Conservation (phyloP, 208 protist species). For the Vickermania spadyakhi region DNA sequence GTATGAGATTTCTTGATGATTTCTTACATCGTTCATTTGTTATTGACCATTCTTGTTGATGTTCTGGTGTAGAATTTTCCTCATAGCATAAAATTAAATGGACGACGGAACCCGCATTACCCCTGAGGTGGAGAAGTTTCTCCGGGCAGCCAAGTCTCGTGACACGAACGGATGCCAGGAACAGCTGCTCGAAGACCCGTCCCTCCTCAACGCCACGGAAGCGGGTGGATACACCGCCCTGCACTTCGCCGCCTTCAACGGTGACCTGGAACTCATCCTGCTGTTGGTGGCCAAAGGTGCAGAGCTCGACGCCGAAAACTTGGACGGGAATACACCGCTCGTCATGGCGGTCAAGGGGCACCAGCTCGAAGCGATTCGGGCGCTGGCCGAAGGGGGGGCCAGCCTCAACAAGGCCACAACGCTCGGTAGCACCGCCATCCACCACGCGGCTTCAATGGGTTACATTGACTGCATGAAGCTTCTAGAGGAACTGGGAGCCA, state of each 20-base stretch:
- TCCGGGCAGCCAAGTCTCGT: slow-evolving; percentile 50
- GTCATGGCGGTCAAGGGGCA: slow-evolving; percentile 75
- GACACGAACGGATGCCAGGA: slow-evolving; percentile 31
- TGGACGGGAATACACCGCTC: slow-evolving; percentile 77
- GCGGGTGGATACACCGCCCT: slow-evolving; percentile 75
- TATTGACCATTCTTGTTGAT: too few relatives aligned
- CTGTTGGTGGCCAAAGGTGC: slow-evolving; percentile 54
- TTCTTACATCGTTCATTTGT: too few relatives aligned
- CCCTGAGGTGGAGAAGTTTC: slow-evolving; percentile 73
- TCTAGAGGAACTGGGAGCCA: slow-evolving; percentile 53
- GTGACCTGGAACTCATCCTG: slow-evolving; percentile 56
- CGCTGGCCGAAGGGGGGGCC: slow-evolving; percentile 51
- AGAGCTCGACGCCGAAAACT: slow-evolving; percentile 59
- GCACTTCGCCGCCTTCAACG: slow-evolving; percentile 87
- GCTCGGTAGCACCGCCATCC: slow-evolving; percentile 52
- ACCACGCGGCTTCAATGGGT: slow-evolving; percentile 76
- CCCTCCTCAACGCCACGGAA: slow-evolving; percentile 56
- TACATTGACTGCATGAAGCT: slow-evolving; percentile 52
- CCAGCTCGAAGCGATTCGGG: slow-evolving; percentile 43
- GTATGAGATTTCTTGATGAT: too few relatives aligned
- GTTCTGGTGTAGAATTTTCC: background rate
- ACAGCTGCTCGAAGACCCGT: slow-evolving; percentile 47
- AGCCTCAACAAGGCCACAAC: slow-evolving; percentile 52
- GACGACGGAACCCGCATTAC: slow-evolving; percentile 78
- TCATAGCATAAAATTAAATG: slow-evolving; percentile 47